phyloP scores from a whole-genome alignment of 768 basidiomycete genomes.

The Tricholoma bakamatsutake region DNA sequence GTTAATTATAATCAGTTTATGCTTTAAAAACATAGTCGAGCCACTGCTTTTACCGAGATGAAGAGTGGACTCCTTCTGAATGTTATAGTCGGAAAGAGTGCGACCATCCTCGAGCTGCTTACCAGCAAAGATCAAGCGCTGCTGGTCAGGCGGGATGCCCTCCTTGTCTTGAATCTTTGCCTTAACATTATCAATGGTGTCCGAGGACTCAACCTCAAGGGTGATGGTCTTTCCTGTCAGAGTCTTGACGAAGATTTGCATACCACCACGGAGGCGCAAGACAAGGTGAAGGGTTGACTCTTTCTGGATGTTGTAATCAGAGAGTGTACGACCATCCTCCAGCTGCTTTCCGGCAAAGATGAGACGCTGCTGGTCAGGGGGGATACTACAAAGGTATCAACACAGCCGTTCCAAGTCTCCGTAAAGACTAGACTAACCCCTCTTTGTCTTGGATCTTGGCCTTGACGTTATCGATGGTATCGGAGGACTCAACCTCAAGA shows the following conservation, averaged over 20 bases:
- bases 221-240: conserved; percentile 50
- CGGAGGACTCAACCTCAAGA: conserved; percentile 17
- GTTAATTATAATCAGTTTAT: too few relatives aligned
- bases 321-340: conserved; percentile 16
- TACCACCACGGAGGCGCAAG: conserved; percentile 29
- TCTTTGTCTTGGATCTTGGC: conserved; percentile 24
- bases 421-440: conserved; percentile 9
- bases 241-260: conserved; percentile 46
- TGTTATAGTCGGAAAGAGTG: conserved; percentile 33
- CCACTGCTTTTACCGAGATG: too few relatives aligned
- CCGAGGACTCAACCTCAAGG: conserved; percentile 18
- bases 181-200: conserved; percentile 19
- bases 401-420: neutral
- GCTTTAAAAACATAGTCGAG: too few relatives aligned
- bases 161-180: conserved; percentile 20
- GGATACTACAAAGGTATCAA: conserved; percentile 4
- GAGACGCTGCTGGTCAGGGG: conserved; percentile 16
- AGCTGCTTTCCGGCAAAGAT: conserved; percentile 18
- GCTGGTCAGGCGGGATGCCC: conserved; percentile 18
- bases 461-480: conserved; percentile 18
- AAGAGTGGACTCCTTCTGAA: conserved; percentile 58
- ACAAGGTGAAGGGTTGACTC: conserved; percentile 25
- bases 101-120: conserved; percentile 35
- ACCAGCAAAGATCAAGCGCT: conserved; percentile 19
- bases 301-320: conserved; percentile 19